phyloP scores from a whole-genome alignment of 139 green algal species.

The Micromonas pusilla region DNA sequence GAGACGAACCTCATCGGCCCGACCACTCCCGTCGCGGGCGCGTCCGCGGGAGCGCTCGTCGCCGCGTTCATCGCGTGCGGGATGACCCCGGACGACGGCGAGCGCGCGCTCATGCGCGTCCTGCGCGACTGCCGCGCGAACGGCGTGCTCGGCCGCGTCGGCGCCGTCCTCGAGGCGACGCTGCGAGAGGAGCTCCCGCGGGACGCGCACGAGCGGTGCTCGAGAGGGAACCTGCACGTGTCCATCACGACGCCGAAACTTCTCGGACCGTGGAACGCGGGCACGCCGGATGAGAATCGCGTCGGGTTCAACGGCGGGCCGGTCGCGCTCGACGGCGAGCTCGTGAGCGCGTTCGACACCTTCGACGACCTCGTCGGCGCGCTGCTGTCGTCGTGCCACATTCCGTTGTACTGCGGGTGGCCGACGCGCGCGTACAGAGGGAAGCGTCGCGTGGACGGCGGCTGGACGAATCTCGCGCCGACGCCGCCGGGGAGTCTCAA shows the following conservation, averaged over 20 bases:
- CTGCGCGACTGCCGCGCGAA: not conserved
- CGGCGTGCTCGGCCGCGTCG: constrained; percentile 1
- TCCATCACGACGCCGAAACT: not conserved
- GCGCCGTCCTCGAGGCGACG: not conserved
- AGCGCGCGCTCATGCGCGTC: not conserved
- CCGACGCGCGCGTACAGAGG: not conserved
- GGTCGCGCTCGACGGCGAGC: constrained; percentile 2
- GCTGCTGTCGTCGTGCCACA: constrained; percentile 20
- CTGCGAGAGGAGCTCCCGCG: not conserved
- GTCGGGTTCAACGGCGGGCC: not conserved
- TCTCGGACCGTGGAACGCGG: not conserved
- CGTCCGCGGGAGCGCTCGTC: constrained; percentile 19
- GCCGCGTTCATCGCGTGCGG: constrained; percentile 2
- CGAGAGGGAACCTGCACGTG: not conserved
- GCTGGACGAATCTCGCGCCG: not conserved
- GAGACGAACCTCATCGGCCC: not conserved
- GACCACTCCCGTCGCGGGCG: not conserved
- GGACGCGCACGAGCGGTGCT: constrained; percentile 16
- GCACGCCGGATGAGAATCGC: not conserved
- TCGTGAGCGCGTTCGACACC: constrained; percentile 2
- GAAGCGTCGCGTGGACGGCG: constrained; percentile 1
- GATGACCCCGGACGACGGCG: not conserved
- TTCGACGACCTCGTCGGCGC: constrained; percentile 7
- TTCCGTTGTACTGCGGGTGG: constrained; percentile 20
- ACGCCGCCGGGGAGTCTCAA: not conserved